These are phyloP conservation scores for Ustilago bromivora DNA, from an alignment of 1,284 basidiomycete species.

Conservation along the genomic window DNA sequence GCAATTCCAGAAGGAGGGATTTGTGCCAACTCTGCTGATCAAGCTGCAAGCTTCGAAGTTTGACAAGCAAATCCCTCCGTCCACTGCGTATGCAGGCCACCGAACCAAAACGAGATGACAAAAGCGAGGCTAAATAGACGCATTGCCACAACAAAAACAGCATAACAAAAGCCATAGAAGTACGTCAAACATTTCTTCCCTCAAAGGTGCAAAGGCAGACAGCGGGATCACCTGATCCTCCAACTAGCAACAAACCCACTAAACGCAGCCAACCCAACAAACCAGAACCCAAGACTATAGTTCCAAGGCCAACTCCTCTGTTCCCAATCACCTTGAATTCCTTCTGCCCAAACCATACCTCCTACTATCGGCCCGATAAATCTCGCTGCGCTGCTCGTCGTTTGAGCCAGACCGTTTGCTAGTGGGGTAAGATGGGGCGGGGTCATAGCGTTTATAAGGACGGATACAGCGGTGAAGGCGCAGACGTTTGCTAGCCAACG, in stretches of 20 bases:
- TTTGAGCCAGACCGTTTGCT: conserved; percentile 71
- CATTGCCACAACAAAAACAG: no score
- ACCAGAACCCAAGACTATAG: conserved; percentile 66
- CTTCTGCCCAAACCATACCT: conserved; percentile 66
- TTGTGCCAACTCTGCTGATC: no score
- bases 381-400: conserved; percentile 68
- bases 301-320: conserved; percentile 62
- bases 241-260: conserved; percentile 56
- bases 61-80: no score
- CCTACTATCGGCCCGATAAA: conserved; percentile 70
- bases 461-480: conserved; percentile 68
- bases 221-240: conserved; percentile 33
- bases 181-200: no score
- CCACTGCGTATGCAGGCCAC: no score
- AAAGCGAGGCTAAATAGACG: no score
- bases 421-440: conserved; percentile 70
- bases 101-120: no score
- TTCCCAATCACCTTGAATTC: conserved; percentile 56
- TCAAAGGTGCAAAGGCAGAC: neutral
- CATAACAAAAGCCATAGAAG: no score
- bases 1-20: no score
- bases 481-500: conserved; percentile 70
- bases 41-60: no score
- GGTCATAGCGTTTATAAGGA: conserved; percentile 70
- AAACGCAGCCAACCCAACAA: conserved; percentile 60